Evolutionary conservation across 495 filamentous ascomycete species (phyloP), one percentile per base, ranked within the genome.

Genomic region (Chaetomium cochliodes): DNA sequence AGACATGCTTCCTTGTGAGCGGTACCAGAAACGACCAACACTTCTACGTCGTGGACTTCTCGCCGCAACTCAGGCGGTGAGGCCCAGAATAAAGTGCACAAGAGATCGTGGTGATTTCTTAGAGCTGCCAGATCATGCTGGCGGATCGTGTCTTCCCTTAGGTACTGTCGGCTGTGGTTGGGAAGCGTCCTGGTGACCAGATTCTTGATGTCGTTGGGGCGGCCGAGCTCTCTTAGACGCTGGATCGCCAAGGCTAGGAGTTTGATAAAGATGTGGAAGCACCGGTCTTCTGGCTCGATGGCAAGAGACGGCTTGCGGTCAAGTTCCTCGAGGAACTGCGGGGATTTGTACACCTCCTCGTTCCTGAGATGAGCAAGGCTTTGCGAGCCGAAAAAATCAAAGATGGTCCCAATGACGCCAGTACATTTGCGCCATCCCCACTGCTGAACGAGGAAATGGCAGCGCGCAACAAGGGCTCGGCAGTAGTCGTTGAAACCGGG

Each of bases 211-310:
- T 89, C 90, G 65, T 90, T 96, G 46, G 81, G 80, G 26, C 87
- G 77, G 69, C 88, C 86, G 3, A 79, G 65, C 46, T 81, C 72
- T 22, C 77, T 76, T 62, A 96, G 77, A 15, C 84, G 82, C 37
- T 83, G 83, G 37, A 97, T 81, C 12, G 87, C 87, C 65, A 86
- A 74, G 18, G 84, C 92, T 50, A 97, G 77, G 23, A 91, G 86
- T 71, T 98, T 98, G 50, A 97, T 81, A 61, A 97, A 86, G n/a
- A 96, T 88, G 73, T 96, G 90, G 67, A 98, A 98, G 64, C 91
- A 91, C n/a, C 85, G 84, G 69, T 98, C 94, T 30, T 87, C 86
- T 6, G 84, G 78, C 53, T 83, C 79, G 39, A 89, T 74, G 15
- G 82, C 78, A 18, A 97, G 74, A 1, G 79, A 79, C 9, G 89